Evolutionary conservation across 257 asterid species (phyloP).

Genomic region (Ophiorrhiza pumila): DNA sequence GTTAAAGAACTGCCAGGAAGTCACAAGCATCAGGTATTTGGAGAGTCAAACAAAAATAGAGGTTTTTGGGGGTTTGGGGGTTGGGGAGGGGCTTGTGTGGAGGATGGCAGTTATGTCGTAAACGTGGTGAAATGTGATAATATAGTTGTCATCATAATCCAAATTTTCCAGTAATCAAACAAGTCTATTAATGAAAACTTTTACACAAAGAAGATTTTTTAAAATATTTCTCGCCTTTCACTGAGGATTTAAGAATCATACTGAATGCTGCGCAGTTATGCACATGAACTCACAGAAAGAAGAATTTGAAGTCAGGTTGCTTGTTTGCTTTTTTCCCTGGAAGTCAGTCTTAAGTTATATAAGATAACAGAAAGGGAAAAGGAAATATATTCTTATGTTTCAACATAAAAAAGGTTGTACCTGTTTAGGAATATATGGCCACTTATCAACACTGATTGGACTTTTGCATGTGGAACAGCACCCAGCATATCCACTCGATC

Average conservation of each 20-base stretch:
- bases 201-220: background rate
- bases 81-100: background rate
- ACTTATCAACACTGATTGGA: slow-evolving; percentile 71
- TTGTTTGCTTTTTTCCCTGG: background rate
- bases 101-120: background rate
- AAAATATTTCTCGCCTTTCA: background rate
- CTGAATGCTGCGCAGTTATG: background rate
- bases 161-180: background rate
- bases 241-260: background rate
- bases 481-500: slow-evolving; percentile 98
- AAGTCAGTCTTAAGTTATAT: background rate
- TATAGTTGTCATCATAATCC: background rate
- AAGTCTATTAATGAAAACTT: too few relatives aligned
- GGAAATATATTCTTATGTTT: background rate
- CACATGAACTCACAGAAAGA: background rate
- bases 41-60: slow-evolving; percentile 9
- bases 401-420: slow-evolving; percentile 22
- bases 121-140: background rate
- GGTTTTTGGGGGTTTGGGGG: background rate
- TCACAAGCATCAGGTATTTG: slow-evolving; percentile 20
- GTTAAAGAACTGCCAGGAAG: slow-evolving; percentile 71
- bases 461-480: slow-evolving; percentile 97
- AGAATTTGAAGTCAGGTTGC: background rate
- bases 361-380: background rate
- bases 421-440: slow-evolving; percentile 94